These are phyloP conservation scores for Amanita jacksonii DNA, from an alignment of 768 basidiomycete genomes.

Conservation along the genomic window DNA sequence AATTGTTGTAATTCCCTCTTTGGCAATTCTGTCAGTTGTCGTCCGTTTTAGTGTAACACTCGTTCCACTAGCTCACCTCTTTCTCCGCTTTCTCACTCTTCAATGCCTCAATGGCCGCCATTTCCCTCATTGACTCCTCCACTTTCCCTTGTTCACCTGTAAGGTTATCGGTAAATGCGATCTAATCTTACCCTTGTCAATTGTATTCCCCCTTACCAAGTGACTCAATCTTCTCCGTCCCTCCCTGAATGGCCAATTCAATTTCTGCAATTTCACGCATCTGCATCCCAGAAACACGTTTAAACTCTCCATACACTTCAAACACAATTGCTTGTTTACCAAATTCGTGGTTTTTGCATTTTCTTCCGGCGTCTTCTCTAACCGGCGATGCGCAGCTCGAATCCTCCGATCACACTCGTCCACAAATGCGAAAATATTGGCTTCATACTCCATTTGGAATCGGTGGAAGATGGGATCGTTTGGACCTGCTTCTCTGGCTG, in stretches of 20 bases:
- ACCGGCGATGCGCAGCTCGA: constrained; percentile 81
- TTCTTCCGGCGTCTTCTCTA: constrained; percentile 99
- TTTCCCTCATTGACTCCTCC: constrained; percentile 96
- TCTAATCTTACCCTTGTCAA: constrained; percentile 7
- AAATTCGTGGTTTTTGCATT: constrained; percentile 98
- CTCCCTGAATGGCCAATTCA: constrained; percentile 96
- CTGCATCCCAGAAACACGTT: constrained; percentile 26
- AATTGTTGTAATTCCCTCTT: constrained; percentile 91
- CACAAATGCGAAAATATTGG: constrained; percentile 91
- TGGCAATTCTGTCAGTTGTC: constrained; percentile 10
- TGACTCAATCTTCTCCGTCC: constrained; percentile 95
- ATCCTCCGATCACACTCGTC: constrained; percentile 98
- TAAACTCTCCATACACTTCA: background rate
- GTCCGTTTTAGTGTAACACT: constrained; percentile 8
- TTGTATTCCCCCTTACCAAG: constrained; percentile 51
- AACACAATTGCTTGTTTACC: constrained; percentile 31
- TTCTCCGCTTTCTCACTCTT: constrained; percentile 95
- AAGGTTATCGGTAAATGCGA: constrained; percentile 11
- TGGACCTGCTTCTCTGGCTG: constrained; percentile 67
- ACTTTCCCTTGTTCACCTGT: constrained; percentile 97
- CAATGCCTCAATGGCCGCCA: constrained; percentile 94
- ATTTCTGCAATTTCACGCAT: constrained; percentile 99
- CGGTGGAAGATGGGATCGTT: constrained; percentile 73
- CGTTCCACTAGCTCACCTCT: constrained; percentile 46
- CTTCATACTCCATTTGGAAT: constrained; percentile 94